Percentiles rank a stretch among this genome's conserved stretches.
Evolutionary conservation across 768 basidiomycete genomes (phyloP).

Genomic region (Boletus pseudopeckii): DNA sequence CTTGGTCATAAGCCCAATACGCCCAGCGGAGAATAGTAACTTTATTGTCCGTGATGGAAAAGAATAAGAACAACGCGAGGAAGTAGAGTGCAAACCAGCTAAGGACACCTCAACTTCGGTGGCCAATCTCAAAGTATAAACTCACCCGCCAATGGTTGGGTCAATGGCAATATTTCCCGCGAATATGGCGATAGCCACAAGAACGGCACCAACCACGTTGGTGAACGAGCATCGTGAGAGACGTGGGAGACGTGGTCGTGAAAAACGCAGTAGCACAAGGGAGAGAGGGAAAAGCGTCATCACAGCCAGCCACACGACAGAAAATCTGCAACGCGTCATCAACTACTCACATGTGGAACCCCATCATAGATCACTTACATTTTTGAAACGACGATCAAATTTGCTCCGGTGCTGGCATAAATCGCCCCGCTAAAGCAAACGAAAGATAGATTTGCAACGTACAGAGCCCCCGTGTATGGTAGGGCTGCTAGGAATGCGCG

Average conservation of each 20-base stretch:
- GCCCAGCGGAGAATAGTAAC: constrained; percentile 48
- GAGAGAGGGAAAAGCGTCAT: constrained; percentile 65
- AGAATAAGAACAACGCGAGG: constrained; percentile 44
- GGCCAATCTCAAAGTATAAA: not conserved
- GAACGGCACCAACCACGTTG: constrained; percentile 40
- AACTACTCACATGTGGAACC: not conserved
- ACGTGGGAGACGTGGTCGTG: constrained; percentile 56
- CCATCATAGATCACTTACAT: constrained; percentile 38
- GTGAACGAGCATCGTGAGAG: constrained; percentile 37
- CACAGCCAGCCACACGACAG: constrained; percentile 61
- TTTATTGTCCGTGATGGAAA: constrained; percentile 53
- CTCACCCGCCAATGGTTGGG: constrained; percentile 53
- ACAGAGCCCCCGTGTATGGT: constrained; percentile 50
- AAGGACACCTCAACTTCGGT: not conserved
- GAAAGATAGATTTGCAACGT: constrained; percentile 51
- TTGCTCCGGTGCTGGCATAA: constrained; percentile 57
- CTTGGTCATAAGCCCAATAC: constrained; percentile 66
- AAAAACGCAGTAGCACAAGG: constrained; percentile 59
- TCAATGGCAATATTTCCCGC: constrained; percentile 61
- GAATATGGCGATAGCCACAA: constrained; percentile 42
- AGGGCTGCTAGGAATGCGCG: constrained; percentile 44
- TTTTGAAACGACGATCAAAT: constrained; percentile 51
- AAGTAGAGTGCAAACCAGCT: constrained; percentile 67
- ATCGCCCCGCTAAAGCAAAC: constrained; percentile 46
- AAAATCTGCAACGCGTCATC: constrained; percentile 45